These are phyloP conservation scores for Teunomyces kruisii DNA, from an alignment of 805 yeast species.

Conservation along the genomic window DNA sequence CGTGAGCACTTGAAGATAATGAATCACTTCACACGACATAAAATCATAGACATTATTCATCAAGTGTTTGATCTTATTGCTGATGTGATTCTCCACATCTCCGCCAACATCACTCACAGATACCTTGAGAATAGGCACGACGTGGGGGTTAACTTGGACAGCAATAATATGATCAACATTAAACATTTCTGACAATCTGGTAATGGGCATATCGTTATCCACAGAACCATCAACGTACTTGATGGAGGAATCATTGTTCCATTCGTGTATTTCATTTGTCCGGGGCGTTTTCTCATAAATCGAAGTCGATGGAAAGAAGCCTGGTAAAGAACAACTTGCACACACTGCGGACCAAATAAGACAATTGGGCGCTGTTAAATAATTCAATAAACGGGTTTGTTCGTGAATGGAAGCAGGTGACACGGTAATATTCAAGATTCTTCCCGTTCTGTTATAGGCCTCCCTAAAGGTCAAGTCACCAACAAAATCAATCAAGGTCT, in stretches of 20 bases:
- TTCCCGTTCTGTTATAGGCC: conserved; percentile 91
- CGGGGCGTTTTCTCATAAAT: conserved; percentile 78
- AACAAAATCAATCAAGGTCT: conserved; percentile 72
- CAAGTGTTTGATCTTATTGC: conserved; percentile 52
- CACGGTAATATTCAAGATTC: conserved; percentile 90
- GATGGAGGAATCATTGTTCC: conserved; percentile 72
- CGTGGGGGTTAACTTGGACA: conserved; percentile 96
- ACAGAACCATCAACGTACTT: conserved; percentile 96
- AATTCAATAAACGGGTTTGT: conserved; percentile 80
- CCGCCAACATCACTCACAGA: conserved; percentile 71
- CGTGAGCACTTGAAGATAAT: conserved; percentile 66
- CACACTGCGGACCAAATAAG: conserved; percentile 87
- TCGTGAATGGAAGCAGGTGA: conserved; percentile 90
- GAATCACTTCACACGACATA: conserved; percentile 69
- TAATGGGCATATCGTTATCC: conserved; percentile 88
- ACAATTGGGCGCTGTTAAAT: conserved; percentile 79
- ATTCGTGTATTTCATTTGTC: conserved; percentile 72
- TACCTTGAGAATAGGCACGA: conserved; percentile 77
- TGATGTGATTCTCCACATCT: conserved; percentile 59
- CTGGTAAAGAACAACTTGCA: conserved; percentile 93
- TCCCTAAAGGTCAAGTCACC: conserved; percentile 93
- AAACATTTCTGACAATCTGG: conserved; percentile 92
- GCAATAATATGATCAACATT: conserved; percentile 97
- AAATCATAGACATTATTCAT: conserved; percentile 58
- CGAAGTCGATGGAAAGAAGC: conserved; percentile 82